These are phyloP conservation scores for Suillus brevipes DNA, from an alignment of 768 basidiomycete genomes.

Conservation along the genomic window DNA sequence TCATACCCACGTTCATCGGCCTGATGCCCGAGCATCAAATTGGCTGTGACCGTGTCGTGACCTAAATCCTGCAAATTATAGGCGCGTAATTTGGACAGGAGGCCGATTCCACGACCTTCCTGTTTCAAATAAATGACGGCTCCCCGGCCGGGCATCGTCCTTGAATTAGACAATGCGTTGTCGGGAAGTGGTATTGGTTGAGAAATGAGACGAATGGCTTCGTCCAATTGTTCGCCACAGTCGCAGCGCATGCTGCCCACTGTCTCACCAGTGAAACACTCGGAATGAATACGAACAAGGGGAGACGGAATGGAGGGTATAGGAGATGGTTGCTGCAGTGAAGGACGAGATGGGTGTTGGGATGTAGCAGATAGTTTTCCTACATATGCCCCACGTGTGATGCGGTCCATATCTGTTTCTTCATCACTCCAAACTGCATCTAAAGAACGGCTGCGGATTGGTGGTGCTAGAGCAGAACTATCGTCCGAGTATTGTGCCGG, in stretches of 20 bases:
- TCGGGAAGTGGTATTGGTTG: constrained; percentile 52
- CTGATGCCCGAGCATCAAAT: constrained; percentile 89
- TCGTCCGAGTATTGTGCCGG: constrained; percentile 74
- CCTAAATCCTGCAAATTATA: constrained; percentile 98
- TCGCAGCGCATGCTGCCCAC: constrained; percentile 98
- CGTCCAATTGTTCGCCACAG: constrained; percentile 97
- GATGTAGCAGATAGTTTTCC: constrained; percentile 71
- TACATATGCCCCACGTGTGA: constrained; percentile 91
- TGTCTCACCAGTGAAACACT: constrained; percentile 98
- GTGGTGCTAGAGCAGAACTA: constrained; percentile 38
- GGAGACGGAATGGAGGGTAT: constrained; percentile 57
- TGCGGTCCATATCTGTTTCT: constrained; percentile 93
- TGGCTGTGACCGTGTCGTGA: constrained; percentile 98
- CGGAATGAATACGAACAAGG: constrained; percentile 93
- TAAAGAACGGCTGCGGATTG: constrained; percentile 78
- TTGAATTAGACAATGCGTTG: constrained; percentile 33
- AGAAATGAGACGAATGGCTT: constrained; percentile 89
- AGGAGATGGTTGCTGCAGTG: constrained; percentile 17
- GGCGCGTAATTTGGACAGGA: constrained; percentile 92
- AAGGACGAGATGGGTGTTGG: constrained; percentile 42
- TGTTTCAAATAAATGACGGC: constrained; percentile 95
- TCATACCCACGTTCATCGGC: constrained; percentile 95
- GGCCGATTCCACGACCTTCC: constrained; percentile 95
- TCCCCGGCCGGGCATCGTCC: constrained; percentile 77
- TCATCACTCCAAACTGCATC: constrained; percentile 81